A percentile compares a stretch with the other conserved stretches of the same genome.
These are phyloP conservation scores for Achaetomium macrosporum DNA, from an alignment of 2,329 filamentous ascomycete species.

Conservation along the genomic window DNA sequence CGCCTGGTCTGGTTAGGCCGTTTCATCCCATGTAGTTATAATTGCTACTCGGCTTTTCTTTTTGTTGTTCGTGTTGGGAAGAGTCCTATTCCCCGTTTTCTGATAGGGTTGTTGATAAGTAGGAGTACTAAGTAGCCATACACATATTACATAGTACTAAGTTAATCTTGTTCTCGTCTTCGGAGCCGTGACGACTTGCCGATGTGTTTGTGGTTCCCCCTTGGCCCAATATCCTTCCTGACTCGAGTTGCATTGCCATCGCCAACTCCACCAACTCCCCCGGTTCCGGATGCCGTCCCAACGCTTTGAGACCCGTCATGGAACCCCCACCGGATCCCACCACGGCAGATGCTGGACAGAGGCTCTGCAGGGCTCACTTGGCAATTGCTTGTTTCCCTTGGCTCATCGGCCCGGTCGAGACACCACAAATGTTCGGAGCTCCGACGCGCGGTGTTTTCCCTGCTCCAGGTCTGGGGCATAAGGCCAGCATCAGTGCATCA, in stretches of 20 bases:
- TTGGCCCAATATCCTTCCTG: too few relatives aligned
- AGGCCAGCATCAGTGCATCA: background rate
- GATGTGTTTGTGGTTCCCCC: too few relatives aligned
- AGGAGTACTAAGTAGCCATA: too few relatives aligned
- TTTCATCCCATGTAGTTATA: background rate
- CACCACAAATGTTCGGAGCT: background rate
- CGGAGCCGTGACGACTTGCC: too few relatives aligned
- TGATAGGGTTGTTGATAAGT: too few relatives aligned
- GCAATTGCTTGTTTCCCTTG: slow-evolving; percentile 4
- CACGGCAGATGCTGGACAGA: background rate
- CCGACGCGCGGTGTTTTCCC: background rate
- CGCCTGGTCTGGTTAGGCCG: background rate
- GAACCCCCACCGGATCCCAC: background rate
- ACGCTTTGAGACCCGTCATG: too few relatives aligned
- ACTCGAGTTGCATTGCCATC: too few relatives aligned
- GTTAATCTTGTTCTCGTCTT: too few relatives aligned
- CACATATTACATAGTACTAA: too few relatives aligned
- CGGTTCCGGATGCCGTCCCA: too few relatives aligned
- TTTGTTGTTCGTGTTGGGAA: background rate
- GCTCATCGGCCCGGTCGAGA: background rate
- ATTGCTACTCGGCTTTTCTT: too few relatives aligned
- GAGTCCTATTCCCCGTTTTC: background rate
- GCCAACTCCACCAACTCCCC: too few relatives aligned
- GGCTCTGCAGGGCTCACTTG: background rate
- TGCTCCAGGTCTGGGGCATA: background rate